phyloP scores from a whole-genome alignment of 73 alveolate genomes.

The Paramecium bursaria region DNA sequence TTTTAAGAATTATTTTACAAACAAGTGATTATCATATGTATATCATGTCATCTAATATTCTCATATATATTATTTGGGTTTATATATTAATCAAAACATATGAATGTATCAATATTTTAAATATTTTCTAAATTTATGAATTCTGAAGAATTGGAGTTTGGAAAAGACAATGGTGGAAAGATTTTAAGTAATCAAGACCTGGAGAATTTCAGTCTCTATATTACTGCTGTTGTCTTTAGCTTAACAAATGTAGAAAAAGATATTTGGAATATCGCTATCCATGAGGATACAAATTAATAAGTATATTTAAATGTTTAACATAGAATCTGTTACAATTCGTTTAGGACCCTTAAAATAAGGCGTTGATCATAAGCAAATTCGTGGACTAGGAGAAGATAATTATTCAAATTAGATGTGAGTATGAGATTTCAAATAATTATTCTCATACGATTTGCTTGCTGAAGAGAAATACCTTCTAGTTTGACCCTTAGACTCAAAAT shows the following conservation, averaged over 20 bases:
- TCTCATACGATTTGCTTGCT: slow-evolving; percentile 52
- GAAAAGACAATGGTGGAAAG: too few species aligned
- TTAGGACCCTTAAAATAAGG: slow-evolving; percentile 34
- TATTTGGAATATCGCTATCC: slow-evolving; percentile 45
- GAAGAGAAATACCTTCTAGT: slow-evolving; percentile 45
- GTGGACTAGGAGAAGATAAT: slow-evolving; percentile 23
- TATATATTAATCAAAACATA: too few species aligned
- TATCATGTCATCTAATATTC: too few species aligned
- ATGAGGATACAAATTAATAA: slow-evolving; percentile 39
- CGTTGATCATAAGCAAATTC: neutral
- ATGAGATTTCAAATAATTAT: slow-evolving; percentile 36
- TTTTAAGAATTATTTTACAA: too few species aligned
- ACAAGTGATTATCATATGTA: too few species aligned
- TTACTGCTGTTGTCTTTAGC: slow-evolving; percentile 31
- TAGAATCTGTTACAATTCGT: slow-evolving; percentile 25
- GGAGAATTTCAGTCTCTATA: slow-evolving; percentile 38
- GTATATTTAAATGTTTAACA: neutral
- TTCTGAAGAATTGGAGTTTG: too few species aligned
- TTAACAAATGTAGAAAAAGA: slow-evolving; percentile 7
- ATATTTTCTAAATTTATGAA: too few species aligned
- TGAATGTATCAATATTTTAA: too few species aligned
- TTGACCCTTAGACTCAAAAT: neutral
- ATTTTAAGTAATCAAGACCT: too few species aligned
- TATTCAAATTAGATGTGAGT: slow-evolving; percentile 35
- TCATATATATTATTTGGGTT: too few species aligned